Base-by-base conservation (phyloP, 1,284 basidiomycete genomes). In the Chalciporus sp. region DNA sequence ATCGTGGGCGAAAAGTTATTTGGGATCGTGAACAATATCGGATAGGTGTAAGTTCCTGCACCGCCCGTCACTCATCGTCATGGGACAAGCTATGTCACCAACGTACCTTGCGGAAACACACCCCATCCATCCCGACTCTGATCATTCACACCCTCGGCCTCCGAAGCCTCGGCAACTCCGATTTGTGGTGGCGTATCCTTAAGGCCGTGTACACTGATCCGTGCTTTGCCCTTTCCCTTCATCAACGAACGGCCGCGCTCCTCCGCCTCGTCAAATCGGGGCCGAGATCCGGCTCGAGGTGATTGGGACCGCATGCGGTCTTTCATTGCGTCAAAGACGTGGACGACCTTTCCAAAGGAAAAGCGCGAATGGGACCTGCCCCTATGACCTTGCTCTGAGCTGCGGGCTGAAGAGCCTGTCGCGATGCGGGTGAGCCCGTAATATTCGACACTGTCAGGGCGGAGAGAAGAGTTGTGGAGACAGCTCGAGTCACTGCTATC, bases 1-100 rank as follows among this genome's bases (percentile, higher is more conserved):
- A 97, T 77, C 0, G 87, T 88, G 0, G 96, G 93, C 4, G 95
- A 94, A 4, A 90, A 81, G 55, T 84, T 82, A 4, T 85, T 78
- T 0, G 95, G 94, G 46, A 99, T 85, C 4, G 87, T 79, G 70
- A 98, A 93, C 17, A 91, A 92, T 64, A 99, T 92, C 1, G 95
- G 95, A 70, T 95, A 99, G 41, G 90, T 94, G 71, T 98, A 98
- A 6, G 86, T 89, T n/a, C 94, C 93, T 91, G 63, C 19, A 52
- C 26, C 33, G 11, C 28, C 12, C 17, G 40, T 64, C 45, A 51
- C 40, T 52, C 47, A 45, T 44, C 9, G 10, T 7, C 2, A 37
- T 20, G 51, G 33, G 44, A 55, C 37, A 55, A 26, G 16, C 40
- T 28, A 47, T 14, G 4, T 71, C 77, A 42, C 20, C 29, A 27